Evolutionary conservation across 768 basidiomycete species (phyloP), one percentile per base, ranked within the genome.

Genomic region (Suillus lakei): DNA sequence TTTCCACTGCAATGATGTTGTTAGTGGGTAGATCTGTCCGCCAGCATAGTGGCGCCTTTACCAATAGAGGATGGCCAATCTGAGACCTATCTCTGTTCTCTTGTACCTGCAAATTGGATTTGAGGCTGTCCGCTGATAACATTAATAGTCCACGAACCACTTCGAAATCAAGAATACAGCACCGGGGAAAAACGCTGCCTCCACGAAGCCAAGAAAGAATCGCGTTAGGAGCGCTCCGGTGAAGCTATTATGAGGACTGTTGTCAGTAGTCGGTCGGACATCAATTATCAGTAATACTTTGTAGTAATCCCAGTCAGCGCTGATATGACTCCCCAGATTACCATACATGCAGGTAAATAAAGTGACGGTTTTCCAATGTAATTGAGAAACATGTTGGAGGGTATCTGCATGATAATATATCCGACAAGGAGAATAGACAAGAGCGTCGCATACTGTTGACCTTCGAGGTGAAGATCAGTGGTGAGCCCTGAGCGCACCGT

Each of bases 401-500:
- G 79, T 1, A 80, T 70, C 69, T 81, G 80, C 80, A 81, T 79
- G 41, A 78, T 71, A 38, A 81, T 81, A 67, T 78, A 80, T 34
- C 88, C 90, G 39, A 90, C 84, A 68, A 88, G 90, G 63, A 90
- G 81, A 66, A 91, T 86, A 28, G 89, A 89, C 39, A 92, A 75
- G 21, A 91, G 73, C 0, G 90, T 90, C 3, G 88, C 82, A 68
- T 90, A 92, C 69, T 92, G 81, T 68, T 81, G 74, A 34, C 83
- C 87, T 62, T 83, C 75, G 23, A 92, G 82, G 38, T 84, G 76
- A n/a, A 93, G 80, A 71, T 91, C 90, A 39, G 80, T 76, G 69
- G 89, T 85, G 64, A 92, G 87, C 0, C 91, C 91, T 32, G 89
- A 77, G 59, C 92, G 82, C 28, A 91, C 91, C 16, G 88, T 89